Evolutionary conservation across 2,329 filamentous ascomycete genomes (phyloP), one percentile per base, ranked within the genome.

Genomic region (Beauveria australis): DNA sequence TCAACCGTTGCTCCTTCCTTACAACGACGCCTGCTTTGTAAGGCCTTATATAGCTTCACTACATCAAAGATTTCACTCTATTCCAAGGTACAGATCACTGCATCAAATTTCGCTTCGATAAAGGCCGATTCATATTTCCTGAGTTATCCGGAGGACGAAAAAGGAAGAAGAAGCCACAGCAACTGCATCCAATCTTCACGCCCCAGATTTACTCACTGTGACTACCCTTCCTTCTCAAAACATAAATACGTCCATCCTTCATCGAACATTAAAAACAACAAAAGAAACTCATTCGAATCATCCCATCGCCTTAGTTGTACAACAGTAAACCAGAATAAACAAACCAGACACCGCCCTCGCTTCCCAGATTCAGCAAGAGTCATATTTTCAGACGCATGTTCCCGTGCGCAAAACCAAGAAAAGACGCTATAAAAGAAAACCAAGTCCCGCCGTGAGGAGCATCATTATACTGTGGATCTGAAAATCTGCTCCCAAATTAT

Each of bases 61-160:
- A 6, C 22, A 41, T 16, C 44, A 47, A 14, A 24, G 19, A 47
- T 47, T 14, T 26, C 44, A 47, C 16, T 18, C 2, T 14, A 8
- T 33, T 51, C 33, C 43, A 48, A 3, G 22, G 22, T 4, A 43
- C 33, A 16, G 7, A 53, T 49, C 14, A 30, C 22, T 14, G 26
- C 9, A 10, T 14, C 24, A 16, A 18, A 26, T 16, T 26, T 41
- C 6, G 18, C 54, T 30, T 62, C 57, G 61, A 65, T 60, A 30
- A 63, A 65, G 61, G 63, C 66, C 63, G 59, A 65, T 65, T 66
- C 55, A 65, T 64, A 66, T 64, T 65, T 59, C 40, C 57, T 63
- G 62, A 63, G 52, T 54, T 56, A 62, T 57, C 62, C 62, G 64
- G 64, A 63, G 24, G 16, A 8, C 3, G 33, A 53, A 40, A 33